Evolutionary conservation across 2,329 filamentous ascomycete genomes (phyloP).

Genomic region (Cercospora citrullina): DNA sequence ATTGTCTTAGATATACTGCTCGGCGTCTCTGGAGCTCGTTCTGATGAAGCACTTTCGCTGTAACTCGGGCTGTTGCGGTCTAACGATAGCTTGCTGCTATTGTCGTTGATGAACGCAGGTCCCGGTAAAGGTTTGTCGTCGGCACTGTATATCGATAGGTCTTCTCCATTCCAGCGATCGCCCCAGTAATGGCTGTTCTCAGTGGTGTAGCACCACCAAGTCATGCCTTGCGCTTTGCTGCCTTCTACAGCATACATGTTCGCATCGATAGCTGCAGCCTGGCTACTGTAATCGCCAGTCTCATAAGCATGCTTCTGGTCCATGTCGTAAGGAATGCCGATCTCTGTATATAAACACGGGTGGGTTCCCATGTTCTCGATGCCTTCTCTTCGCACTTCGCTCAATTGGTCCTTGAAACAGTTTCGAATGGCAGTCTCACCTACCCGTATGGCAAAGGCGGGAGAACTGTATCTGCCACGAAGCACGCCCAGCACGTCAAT

Average conservation of each 20-base stretch:
- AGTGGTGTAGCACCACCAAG: constrained; percentile 82
- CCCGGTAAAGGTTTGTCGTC: constrained; percentile 69
- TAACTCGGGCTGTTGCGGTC: constrained; percentile 54
- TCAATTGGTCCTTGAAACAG: constrained; percentile 84
- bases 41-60: constrained; percentile 54
- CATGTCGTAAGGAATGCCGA: constrained; percentile 98
- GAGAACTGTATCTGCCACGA: constrained; percentile 82
- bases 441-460: constrained; percentile 87
- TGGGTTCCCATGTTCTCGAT: constrained; percentile 84
- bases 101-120: constrained; percentile 46
- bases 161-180: constrained; percentile 97
- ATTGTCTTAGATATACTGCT: constrained; percentile 73
- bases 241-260: constrained; percentile 93
- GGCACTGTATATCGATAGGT: constrained; percentile 82
- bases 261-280: constrained; percentile 89
- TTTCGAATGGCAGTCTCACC: constrained; percentile 94
- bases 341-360: constrained; percentile 88
- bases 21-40: constrained; percentile 65
- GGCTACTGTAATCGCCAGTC: constrained; percentile 91
- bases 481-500: constrained; percentile 92
- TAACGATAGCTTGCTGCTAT: constrained; percentile 53
- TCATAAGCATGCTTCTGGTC: constrained; percentile 94
- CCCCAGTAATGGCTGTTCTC: constrained; percentile 85
- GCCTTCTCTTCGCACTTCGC: constrained; percentile 80
- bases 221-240: constrained; percentile 78